Evolutionary conservation across 768 basidiomycete species (phyloP), one percentile per base, ranked within the genome.

Genomic region (Kwoniella sp.): DNA sequence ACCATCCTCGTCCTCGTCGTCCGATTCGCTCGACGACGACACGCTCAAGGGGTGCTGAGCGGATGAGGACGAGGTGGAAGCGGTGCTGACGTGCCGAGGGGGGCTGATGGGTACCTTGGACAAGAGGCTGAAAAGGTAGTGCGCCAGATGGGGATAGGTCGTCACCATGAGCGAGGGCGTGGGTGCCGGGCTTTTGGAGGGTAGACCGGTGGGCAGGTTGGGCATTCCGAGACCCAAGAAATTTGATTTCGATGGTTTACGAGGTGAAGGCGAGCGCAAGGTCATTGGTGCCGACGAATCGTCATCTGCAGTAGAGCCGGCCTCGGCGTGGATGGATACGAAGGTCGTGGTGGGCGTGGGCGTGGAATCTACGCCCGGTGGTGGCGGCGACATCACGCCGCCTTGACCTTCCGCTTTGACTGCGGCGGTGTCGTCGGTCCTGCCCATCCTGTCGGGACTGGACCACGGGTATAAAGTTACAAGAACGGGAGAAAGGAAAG

Each of bases 31-130:
- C 2, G 65, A 67, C 5, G 63, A 65, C 15, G 65, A 67, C 4
- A 74, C 67, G 52, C 67, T 70, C 20, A 74, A 52, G 22, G 73
- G 73, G 49, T 74, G 73, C 41, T 65, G 64, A 25, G 40, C 25
- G 15, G 37, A 25, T 14, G 58, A 2, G 3, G 42, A 33, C 9
- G 29, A 27, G 4, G 48, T 28, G 28, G 54, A n/a, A 36, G 45
- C 27, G n/a, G 10, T 28, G 17, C 26, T 8, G 25, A 22, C 20
- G 28, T 22, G 17, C 15, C 28, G 29, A 15, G 50, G 33, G 26
- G 63, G 68, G 23, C 48, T 56, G 22, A 45, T 27, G 17, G 50
- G 49, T 5, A 59, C 44, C 15, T 48, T 51, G 14, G 55, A 50
- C 22, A 69, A 43, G 11, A 69, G 57, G 39, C 54, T 58, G 56